These are phyloP conservation scores for Termitomyces sp. DNA, from an alignment of 768 basidiomycete species.

Conservation along the genomic window DNA sequence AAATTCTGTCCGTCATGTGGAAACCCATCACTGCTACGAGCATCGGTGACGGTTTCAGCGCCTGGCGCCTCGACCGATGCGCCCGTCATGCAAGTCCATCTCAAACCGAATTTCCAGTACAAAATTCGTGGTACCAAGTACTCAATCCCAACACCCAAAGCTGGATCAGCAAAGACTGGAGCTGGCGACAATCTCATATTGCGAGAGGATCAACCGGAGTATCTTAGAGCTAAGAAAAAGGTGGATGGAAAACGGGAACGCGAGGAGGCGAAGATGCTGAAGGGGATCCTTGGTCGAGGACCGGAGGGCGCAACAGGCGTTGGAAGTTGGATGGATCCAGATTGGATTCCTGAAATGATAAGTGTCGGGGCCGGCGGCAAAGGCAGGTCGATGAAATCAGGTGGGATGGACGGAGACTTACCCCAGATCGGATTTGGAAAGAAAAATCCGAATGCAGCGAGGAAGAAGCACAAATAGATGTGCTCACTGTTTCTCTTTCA, in stretches of 20 bases:
- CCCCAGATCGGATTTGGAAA: conserved; percentile 85
- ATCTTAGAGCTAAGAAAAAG: conserved; percentile 75
- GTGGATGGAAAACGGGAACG: conserved; percentile 71
- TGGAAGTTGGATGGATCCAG: conserved; percentile 92
- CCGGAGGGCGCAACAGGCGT: conserved; percentile 47
- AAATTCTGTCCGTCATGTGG: conserved; percentile 99
- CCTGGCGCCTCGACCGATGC: conserved; percentile 57
- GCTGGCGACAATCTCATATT: conserved; percentile 81
- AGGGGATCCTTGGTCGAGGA: conserved; percentile 50
- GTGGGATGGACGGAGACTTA: conserved; percentile 62
- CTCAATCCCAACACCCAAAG: conserved; percentile 87
- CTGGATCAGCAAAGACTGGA: conserved; percentile 83
- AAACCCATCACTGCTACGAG: conserved; percentile 84
- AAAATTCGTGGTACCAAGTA: conserved; percentile 88
- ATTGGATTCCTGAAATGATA: conserved; percentile 86
- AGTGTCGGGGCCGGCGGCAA: conserved; percentile 66
- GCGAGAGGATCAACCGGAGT: conserved; percentile 91
- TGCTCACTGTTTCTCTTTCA: conserved; percentile 16
- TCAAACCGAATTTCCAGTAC: conserved; percentile 96
- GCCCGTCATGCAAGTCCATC: conserved; percentile 81
- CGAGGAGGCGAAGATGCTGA: conserved; percentile 75
- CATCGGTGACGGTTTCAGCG: conserved; percentile 82
- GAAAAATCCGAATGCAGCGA: conserved; percentile 83
- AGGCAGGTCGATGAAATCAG: conserved; percentile 50
- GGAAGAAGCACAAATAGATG: conserved; percentile 54